Evolutionary conservation across 2,329 filamentous ascomycete genomes (phyloP).

Genomic region (Zymoseptoria pseudotritici): DNA sequence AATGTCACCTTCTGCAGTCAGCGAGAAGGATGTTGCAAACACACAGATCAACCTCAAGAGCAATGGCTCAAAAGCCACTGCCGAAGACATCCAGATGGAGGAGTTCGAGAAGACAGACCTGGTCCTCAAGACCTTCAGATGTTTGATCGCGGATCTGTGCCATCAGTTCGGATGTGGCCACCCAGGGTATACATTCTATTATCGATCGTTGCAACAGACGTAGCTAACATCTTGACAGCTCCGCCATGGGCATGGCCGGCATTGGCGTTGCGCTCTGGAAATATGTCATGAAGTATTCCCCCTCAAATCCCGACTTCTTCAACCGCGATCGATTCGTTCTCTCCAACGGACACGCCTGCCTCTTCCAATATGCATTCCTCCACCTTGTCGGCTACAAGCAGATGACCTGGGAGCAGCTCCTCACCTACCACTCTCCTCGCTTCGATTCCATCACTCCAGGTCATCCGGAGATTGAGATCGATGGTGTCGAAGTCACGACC

Average conservation of each 20-base stretch:
- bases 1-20: conserved; percentile 23
- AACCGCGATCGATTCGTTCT: conserved; percentile 57
- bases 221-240: conserved; percentile 27
- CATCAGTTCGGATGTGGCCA: conserved; percentile 64
- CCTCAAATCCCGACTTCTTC: conserved; percentile 49
- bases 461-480: conserved; percentile 47
- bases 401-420: conserved; percentile 51
- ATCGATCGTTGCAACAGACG: background rate
- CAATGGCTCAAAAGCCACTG: conserved; percentile 11
- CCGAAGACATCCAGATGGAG: conserved; percentile 23
- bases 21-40: conserved; percentile 20
- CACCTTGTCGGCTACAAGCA: conserved; percentile 45
- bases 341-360: conserved; percentile 52
- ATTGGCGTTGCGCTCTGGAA: conserved; percentile 57
- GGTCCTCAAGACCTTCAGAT: conserved; percentile 53
- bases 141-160: conserved; percentile 60
- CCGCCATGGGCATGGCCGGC: conserved; percentile 54
- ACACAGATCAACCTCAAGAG: conserved; percentile 20
- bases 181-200: conserved; percentile 46
- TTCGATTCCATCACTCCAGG: conserved; percentile 46
- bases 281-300: conserved; percentile 55
- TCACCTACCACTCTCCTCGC: conserved; percentile 45
- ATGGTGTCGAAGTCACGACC: conserved; percentile 54
- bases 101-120: conserved; percentile 33
- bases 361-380: conserved; percentile 50